Conservation (phyloP, 1,284 basidiomycete species). For the Cystobasidium sp. region DNA sequence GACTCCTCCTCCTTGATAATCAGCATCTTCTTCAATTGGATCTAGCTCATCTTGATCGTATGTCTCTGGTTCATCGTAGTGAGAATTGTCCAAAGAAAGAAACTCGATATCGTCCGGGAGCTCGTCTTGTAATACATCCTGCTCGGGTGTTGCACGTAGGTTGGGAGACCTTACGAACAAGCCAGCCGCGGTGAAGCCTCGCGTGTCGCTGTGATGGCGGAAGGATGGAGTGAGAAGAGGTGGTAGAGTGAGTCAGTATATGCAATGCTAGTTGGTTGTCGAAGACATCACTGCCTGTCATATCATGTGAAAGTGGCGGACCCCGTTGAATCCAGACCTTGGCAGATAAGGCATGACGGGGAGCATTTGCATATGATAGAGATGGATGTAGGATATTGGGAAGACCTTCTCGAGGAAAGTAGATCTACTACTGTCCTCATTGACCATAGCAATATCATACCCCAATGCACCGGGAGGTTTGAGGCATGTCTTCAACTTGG, state of each 20-base stretch:
- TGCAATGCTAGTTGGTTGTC: no score
- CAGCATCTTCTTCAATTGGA: constrained; percentile 36
- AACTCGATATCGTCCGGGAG: constrained; percentile 43
- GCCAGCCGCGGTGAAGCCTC: constrained; percentile 5
- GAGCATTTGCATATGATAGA: no score
- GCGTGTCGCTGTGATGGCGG: neutral
- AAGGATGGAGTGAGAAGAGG: neutral
- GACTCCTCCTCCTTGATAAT: neutral
- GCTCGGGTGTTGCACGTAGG: constrained; percentile 19
- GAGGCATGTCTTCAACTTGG: neutral
- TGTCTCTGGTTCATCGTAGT: constrained; percentile 31
- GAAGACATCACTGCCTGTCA: no score
- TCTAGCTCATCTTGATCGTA: constrained; percentile 27
- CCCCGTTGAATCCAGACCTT: no score
- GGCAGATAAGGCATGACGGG: no score
- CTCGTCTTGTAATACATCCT: constrained; percentile 36
- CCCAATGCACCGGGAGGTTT: no score
- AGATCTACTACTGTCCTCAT: no score
- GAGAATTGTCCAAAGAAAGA: constrained; percentile 37
- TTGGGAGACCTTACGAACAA: constrained; percentile 18
- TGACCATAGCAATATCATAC: no score
- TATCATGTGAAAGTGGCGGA: no score
- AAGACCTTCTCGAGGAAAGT: no score
- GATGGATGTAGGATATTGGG: no score
- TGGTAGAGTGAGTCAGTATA: neutral